These are phyloP conservation scores for Geotrichum candidum DNA, from an alignment of 1,139 yeast genomes.

Conservation along the genomic window DNA sequence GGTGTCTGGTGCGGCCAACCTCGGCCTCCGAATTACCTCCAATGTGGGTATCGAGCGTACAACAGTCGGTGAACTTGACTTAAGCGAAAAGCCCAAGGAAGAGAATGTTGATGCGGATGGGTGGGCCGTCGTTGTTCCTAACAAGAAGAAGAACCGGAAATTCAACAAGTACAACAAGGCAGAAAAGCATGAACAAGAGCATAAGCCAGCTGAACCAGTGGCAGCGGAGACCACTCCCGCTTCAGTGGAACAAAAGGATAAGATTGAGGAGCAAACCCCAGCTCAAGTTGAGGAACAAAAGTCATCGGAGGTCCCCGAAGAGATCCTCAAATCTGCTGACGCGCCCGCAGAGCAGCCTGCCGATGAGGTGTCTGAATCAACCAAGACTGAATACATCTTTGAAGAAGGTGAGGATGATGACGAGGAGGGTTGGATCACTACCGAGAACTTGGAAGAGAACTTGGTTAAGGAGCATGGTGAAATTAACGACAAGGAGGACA, in stretches of 20 bases:
- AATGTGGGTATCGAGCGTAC: conserved; percentile 12
- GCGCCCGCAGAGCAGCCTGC: conserved; percentile 15
- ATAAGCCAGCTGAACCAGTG: neutral
- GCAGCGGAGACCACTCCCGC: neutral
- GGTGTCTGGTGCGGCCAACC: conserved; percentile 11
- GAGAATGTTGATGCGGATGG: conserved; percentile 29
- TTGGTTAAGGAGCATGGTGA: conserved; percentile 21
- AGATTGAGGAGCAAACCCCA: neutral
- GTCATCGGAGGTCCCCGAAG: conserved; percentile 9
- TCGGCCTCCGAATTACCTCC: conserved; percentile 13
- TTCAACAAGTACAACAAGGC: conserved; percentile 12
- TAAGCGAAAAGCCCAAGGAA: conserved; percentile 8
- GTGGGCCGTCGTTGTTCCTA: conserved; percentile 29
- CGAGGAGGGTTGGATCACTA: conserved; percentile 91
- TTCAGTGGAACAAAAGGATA: neutral
- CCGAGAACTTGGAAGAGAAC: conserved; percentile 55
- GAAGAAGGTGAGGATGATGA: conserved; percentile 47
- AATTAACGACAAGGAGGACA: conserved; percentile 20
- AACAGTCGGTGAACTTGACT: conserved; percentile 10
- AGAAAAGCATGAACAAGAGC: conserved; percentile 2
- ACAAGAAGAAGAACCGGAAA: conserved; percentile 22
- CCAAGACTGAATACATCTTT: conserved; percentile 25
- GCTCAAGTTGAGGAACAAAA: conserved; percentile 1
- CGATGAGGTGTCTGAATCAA: conserved; percentile 17
- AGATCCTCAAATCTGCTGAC: conserved; percentile 11